A percentile compares a stretch with the other conserved stretches of the same genome.
Conservation (phyloP, 768 basidiomycete species). For the Tulasnella sp. region DNA sequence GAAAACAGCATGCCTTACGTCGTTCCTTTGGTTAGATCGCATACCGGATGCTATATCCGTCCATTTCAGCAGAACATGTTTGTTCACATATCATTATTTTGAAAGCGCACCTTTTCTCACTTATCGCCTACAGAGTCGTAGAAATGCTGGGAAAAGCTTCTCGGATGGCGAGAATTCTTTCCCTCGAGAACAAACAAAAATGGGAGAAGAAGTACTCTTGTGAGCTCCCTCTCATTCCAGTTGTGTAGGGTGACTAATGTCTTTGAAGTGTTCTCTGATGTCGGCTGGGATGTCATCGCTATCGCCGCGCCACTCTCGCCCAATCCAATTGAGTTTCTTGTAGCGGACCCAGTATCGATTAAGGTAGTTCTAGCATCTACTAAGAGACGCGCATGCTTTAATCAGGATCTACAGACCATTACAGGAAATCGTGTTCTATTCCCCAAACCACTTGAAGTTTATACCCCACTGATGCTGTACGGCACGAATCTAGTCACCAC, state of each 20-base stretch:
- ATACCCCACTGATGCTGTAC: not conserved
- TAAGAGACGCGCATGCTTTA: too few species aligned
- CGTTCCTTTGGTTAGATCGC: not conserved
- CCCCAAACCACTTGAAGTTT: not conserved
- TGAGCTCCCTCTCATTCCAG: not conserved
- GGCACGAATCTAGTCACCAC: slow-evolving; percentile 16
- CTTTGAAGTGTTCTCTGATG: not conserved
- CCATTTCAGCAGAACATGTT: not conserved
- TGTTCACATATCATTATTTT: not conserved
- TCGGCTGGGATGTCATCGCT: not conserved
- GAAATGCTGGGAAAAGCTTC: not conserved
- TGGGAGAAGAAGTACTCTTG: not conserved
- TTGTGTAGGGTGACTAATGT: not conserved
- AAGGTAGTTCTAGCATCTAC: too few species aligned
- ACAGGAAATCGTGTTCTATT: not conserved
- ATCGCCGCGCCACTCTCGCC: not conserved
- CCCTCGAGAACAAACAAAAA: not conserved
- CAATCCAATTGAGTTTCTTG: too few species aligned
- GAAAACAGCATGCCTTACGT: not conserved
- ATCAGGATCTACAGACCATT: not conserved
- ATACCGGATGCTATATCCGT: not conserved
- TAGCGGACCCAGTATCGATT: too few species aligned
- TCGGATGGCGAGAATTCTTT: not conserved
- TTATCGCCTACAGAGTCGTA: not conserved
- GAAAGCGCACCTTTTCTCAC: not conserved